These are phyloP conservation scores for Striga asiatica DNA, from an alignment of 257 asterid species.

Conservation along the genomic window DNA sequence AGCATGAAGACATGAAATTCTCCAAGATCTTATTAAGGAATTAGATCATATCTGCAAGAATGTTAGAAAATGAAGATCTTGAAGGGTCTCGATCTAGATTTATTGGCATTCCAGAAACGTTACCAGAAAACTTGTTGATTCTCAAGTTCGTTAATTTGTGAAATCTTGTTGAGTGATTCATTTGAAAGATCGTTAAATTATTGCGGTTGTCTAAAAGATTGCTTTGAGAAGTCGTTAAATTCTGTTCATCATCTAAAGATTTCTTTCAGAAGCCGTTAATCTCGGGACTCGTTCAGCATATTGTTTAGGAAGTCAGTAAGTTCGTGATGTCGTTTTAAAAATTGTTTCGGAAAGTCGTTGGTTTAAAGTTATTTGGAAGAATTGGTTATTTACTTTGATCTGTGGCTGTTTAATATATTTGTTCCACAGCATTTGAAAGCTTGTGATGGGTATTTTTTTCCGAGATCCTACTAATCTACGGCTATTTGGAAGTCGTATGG, in stretches of 20 bases:
- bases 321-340: no score
- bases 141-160: not conserved
- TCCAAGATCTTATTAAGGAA: conserved; percentile 8
- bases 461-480: not conserved
- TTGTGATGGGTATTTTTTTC: not conserved
- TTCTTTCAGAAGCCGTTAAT: conserved; percentile 6
- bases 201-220: not conserved
- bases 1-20: conserved; percentile 1
- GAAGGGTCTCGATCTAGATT: not conserved
- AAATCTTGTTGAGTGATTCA: not conserved
- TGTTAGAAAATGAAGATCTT: conserved; percentile 1
- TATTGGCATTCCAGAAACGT: not conserved
- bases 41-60: not conserved
- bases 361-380: no score
- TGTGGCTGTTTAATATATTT: not conserved
- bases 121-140: not conserved
- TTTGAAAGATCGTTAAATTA: not conserved
- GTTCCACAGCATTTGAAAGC: not conserved
- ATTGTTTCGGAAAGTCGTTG: conserved; percentile 4
- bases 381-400: no score
- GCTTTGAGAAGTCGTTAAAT: not conserved
- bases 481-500: not conserved
- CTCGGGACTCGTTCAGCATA: not conserved
- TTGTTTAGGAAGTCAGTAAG: not conserved
- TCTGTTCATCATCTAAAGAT: no score